A percentile compares a stretch with the other conserved stretches of the same genome.
These are phyloP conservation scores for Schwanniomyces sp. DNA, from an alignment of 805 yeast species.

Conservation along the genomic window DNA sequence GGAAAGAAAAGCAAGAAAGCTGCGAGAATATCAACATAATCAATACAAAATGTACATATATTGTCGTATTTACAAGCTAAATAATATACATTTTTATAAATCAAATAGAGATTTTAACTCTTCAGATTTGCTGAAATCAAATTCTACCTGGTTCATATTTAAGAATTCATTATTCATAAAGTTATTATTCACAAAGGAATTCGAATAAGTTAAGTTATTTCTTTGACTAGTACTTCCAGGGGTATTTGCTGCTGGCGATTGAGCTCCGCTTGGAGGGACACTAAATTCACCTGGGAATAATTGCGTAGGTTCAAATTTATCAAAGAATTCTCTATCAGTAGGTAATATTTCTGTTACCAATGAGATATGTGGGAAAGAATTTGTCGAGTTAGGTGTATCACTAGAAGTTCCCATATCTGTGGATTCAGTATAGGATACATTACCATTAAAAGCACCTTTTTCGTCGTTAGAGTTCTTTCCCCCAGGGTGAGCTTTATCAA, in stretches of 20 bases:
- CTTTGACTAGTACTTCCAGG: background rate
- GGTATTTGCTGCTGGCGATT: conserved; percentile 23
- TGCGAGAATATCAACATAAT: conserved; percentile 8
- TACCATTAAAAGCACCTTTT: background rate
- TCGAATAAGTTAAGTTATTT: conserved; percentile 11
- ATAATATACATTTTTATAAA: conserved; percentile 8
- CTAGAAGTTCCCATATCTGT: conserved; percentile 3
- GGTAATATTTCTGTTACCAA: conserved; percentile 55
- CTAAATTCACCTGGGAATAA: conserved; percentile 48
- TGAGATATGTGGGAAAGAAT: conserved; percentile 52
- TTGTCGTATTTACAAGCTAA: background rate
- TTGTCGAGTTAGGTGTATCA: conserved; percentile 17
- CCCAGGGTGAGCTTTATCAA: background rate
- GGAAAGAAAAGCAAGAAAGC: conserved; percentile 11
- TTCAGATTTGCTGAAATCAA: conserved; percentile 20
- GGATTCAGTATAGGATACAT: background rate
- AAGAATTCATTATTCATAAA: conserved; percentile 42
- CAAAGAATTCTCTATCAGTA: conserved; percentile 43
- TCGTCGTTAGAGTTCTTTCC: background rate
- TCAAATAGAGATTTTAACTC: conserved; percentile 30
- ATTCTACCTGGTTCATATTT: conserved; percentile 42
- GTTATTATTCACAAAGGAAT: conserved; percentile 32
- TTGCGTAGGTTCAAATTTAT: conserved; percentile 57
- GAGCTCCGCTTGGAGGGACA: conserved; percentile 36
- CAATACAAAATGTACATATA: background rate